Evolutionary conservation across 768 basidiomycete species (phyloP).

Genomic region (Phanerochaete carnosa): DNA sequence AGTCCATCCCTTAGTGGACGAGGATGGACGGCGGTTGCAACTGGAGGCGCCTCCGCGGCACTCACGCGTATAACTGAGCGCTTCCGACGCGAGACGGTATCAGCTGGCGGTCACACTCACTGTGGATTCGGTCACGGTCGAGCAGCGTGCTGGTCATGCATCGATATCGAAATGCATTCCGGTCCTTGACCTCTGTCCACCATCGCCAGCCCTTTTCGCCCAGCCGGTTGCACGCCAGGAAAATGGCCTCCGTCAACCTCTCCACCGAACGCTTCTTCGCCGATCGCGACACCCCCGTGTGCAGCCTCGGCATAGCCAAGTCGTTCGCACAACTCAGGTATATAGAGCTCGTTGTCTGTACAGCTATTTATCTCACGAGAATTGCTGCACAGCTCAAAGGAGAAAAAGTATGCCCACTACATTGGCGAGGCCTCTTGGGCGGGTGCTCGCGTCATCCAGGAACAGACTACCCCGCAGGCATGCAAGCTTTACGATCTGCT

Average conservation of each 20-base stretch:
- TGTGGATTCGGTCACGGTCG: neutral
- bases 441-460: constrained; percentile 80
- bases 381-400: constrained; percentile 46
- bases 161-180: constrained; percentile 5
- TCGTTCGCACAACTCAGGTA: constrained; percentile 72
- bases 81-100: neutral
- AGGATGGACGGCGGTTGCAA: neutral
- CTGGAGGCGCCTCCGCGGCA: neutral
- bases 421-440: constrained; percentile 76
- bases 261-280: constrained; percentile 65
- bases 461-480: constrained; percentile 78
- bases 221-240: constrained; percentile 5
- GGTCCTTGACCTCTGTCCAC: neutral
- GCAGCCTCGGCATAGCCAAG: constrained; percentile 63
- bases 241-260: constrained; percentile 30
- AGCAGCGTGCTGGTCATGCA: neutral
- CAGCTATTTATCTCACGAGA: neutral
- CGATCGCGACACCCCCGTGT: constrained; percentile 74
- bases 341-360: constrained; percentile 4
- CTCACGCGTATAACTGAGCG: neutral
- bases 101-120: neutral
- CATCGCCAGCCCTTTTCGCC: neutral
- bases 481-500: constrained; percentile 66
- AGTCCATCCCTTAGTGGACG: constrained; percentile 57
- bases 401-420: constrained; percentile 79